phyloP scores from a whole-genome alignment of 768 basidiomycete species.

The Suillus plorans region DNA sequence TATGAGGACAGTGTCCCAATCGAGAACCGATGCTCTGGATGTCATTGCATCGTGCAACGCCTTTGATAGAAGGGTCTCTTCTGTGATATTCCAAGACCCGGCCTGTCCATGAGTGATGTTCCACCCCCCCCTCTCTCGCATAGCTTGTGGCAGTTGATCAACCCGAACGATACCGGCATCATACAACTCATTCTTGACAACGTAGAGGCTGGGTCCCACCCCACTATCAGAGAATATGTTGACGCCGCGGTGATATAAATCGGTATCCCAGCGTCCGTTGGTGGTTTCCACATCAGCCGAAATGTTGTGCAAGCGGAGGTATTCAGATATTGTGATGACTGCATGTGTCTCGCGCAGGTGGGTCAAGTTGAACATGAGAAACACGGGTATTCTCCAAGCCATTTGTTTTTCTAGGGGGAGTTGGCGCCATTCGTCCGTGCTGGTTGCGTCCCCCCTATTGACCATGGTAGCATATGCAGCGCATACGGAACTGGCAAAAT shows the following conservation, averaged over 20 bases:
- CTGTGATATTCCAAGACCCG: conserved; percentile 19
- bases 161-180: conserved; percentile 38
- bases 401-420: conserved; percentile 38
- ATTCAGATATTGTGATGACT: conserved; percentile 42
- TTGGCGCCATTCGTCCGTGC: conserved; percentile 39
- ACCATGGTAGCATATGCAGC: conserved; percentile 44
- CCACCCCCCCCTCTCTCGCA: conserved; percentile 35
- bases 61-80: conserved; percentile 12
- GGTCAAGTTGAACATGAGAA: conserved; percentile 44
- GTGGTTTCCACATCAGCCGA: conserved; percentile 32
- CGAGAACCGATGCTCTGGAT: conserved; percentile 16
- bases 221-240: conserved; percentile 13
- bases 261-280: conserved; percentile 38
- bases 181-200: conserved; percentile 39
- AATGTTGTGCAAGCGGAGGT: conserved; percentile 40
- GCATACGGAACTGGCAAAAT: conserved; percentile 30
- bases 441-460: conserved; percentile 42
- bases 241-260: conserved; percentile 31
- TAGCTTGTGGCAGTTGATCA: conserved; percentile 32
- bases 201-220: conserved; percentile 24
- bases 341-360: conserved; percentile 35
- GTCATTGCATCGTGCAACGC: conserved; percentile 19
- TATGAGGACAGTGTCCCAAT: conserved; percentile 24
- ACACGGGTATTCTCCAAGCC: conserved; percentile 35
- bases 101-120: conserved; percentile 14